Evolutionary conservation across 805 yeast species (phyloP).

Genomic region (Cyberlindnera amylophila): DNA sequence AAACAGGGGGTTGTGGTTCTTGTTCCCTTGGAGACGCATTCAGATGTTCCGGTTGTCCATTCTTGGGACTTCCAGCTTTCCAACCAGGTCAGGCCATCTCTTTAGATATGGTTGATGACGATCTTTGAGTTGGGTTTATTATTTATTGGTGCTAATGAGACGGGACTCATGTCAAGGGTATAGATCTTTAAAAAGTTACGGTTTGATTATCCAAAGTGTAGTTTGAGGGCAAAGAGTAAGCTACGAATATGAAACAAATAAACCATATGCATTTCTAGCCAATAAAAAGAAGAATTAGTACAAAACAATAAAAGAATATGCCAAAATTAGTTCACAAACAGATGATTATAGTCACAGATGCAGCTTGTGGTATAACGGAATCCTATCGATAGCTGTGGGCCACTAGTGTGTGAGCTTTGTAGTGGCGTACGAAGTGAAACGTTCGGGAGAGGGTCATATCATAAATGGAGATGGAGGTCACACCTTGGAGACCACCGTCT

Average conservation of each 20-base stretch:
- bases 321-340: background rate
- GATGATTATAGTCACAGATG: too few relatives aligned
- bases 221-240: too few relatives aligned
- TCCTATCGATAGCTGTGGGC: too few relatives aligned
- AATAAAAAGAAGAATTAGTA: background rate
- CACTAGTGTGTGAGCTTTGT: too few relatives aligned
- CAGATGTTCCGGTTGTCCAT: slow-evolving; percentile 98
- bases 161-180: too few relatives aligned
- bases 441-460: background rate
- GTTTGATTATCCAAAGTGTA: too few relatives aligned
- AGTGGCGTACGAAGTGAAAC: background rate
- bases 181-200: too few relatives aligned
- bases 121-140: slow-evolving; percentile 40
- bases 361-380: too few relatives aligned
- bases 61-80: slow-evolving; percentile 94
- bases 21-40: slow-evolving; percentile 98
- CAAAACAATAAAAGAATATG: background rate
- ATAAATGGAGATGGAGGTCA: slow-evolving; percentile 16
- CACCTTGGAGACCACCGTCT: slow-evolving; percentile 54
- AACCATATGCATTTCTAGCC: too few relatives aligned
- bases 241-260: too few relatives aligned
- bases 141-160: too few relatives aligned
- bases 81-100: slow-evolving; percentile 93
- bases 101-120: slow-evolving; percentile 73
- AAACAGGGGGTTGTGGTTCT: slow-evolving; percentile 96